Evolutionary conservation across 768 basidiomycete genomes (phyloP), one percentile per base, ranked within the genome.

Genomic region (Candolleomyces aberdarensis): DNA sequence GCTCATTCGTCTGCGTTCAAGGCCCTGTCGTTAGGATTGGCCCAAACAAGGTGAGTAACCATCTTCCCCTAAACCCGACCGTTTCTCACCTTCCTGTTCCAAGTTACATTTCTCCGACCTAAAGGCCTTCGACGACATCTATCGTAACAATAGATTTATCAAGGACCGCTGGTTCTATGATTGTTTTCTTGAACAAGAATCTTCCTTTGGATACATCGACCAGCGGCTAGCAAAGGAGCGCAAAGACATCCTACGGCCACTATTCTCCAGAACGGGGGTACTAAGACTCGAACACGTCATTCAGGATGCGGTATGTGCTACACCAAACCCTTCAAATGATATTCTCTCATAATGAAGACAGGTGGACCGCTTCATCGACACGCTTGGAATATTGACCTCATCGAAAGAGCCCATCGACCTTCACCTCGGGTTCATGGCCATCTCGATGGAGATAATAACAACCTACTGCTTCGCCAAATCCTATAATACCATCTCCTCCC

Each of bases 61-160:
- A 11, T 6, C 19, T 13, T 11, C 29, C 14, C 29, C 40, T 61
- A 57, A 13, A 31, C 32, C 19, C 44, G 14, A 26, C 36, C 43
- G 15, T 22, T 41, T 19, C 43, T 64, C 15, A 47, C 51, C 9
- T 36, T 20, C 41, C 39, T 39, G 15, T 14, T 22, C 49, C 39
- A 46, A 78, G 78, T 66, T 78, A 26, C 77, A 76, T 55, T 79
- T 78, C 68, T 67, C 61, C 36, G 69, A 72, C 22, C 71, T 72
- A 6, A 51, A 64, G n/a, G 76, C 71, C 9, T 77, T 71, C 60
- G 62, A 63, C 19, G 72, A 75, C 31, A 76, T 79, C 39, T 76
- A 78, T 61, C 64, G 62, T 5, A 58, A 64, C 5, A 63, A 59
- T 20, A 69, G 62, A 14, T 71, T 74, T 41, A 66, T 66, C 22